phyloP scores from a whole-genome alignment of 1,284 basidiomycete species.

The Baeospora myosura region DNA sequence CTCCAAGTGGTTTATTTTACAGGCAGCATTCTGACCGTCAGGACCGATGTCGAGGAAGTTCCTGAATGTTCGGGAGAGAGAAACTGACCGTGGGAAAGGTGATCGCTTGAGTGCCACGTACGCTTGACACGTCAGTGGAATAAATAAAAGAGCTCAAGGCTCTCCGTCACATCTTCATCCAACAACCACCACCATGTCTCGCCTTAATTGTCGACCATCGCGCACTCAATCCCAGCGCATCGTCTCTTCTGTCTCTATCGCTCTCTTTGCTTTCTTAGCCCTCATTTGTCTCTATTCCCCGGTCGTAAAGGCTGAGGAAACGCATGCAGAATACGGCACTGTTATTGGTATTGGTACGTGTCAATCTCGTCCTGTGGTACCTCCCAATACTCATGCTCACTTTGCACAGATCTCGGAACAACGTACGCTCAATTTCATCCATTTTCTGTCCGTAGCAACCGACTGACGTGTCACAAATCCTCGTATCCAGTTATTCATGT shows the following conservation, averaged over 20 bases:
- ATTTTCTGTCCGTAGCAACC: not conserved
- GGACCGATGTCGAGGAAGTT: too few relatives aligned
- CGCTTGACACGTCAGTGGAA: too few relatives aligned
- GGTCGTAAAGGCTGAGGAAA: constrained; percentile 50
- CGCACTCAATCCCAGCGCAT: constrained; percentile 24
- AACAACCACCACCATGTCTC: too few relatives aligned
- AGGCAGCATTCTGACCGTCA: too few relatives aligned
- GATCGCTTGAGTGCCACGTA: too few relatives aligned
- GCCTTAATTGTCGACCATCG: too few relatives aligned
- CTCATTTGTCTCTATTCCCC: constrained; percentile 57
- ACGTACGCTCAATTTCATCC: constrained; percentile 40
- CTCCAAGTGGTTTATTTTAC: too few relatives aligned
- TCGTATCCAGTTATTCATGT: constrained; percentile 63
- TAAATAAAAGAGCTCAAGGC: too few relatives aligned
- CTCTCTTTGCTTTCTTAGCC: constrained; percentile 59
- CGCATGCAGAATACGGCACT: constrained; percentile 70
- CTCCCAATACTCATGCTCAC: constrained; percentile 16
- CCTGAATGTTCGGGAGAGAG: too few relatives aligned
- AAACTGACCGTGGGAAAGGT: too few relatives aligned
- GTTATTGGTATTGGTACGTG: constrained; percentile 91
- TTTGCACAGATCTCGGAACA: constrained; percentile 63
- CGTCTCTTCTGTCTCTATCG: constrained; percentile 57
- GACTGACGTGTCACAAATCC: constrained; percentile 21
- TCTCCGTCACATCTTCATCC: too few relatives aligned
- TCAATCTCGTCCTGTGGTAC: not conserved